A percentile compares a stretch with the other conserved stretches of the same genome.
These are phyloP conservation scores for Parathielavia hyrcaniae DNA, from an alignment of 495 filamentous ascomycete genomes.

Conservation along the genomic window DNA sequence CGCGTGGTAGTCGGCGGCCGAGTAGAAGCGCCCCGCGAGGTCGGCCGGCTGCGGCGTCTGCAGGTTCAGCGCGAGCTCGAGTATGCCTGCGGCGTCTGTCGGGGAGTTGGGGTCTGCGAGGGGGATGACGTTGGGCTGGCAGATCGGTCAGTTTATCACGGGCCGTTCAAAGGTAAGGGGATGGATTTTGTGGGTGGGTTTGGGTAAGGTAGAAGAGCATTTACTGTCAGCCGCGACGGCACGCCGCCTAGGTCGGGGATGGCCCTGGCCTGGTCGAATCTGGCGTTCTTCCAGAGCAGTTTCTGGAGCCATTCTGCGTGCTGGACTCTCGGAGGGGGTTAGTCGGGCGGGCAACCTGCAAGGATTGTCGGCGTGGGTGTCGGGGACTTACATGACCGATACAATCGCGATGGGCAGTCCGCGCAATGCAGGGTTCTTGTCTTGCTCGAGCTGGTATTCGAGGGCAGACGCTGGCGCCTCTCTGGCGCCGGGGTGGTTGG, in stretches of 20 bases:
- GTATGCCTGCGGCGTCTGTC: conserved; percentile 17
- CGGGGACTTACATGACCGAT: conserved; percentile 24
- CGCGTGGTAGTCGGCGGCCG: conserved; percentile 68
- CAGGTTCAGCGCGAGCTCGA: conserved; percentile 35
- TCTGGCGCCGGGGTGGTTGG: conserved; percentile 33
- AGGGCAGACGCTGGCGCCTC: conserved; percentile 27
- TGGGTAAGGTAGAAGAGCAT: too few relatives aligned
- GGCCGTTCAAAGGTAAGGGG: not conserved
- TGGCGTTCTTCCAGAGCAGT: conserved; percentile 62
- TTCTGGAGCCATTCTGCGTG: conserved; percentile 27
- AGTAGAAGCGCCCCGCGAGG: conserved; percentile 52
- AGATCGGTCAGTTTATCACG: not conserved
- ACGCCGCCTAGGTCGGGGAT: conserved; percentile 54
- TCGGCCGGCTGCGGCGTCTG: conserved; percentile 30
- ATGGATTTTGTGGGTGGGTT: conserved; percentile 1
- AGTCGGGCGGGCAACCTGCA: not conserved
- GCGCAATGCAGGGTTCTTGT: conserved; percentile 31
- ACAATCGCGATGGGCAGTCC: conserved; percentile 29
- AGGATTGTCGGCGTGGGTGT: not conserved
- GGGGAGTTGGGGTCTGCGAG: conserved; percentile 31
- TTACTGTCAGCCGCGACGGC: conserved; percentile 53
- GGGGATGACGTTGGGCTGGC: conserved; percentile 72
- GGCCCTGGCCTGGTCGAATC: conserved; percentile 57
- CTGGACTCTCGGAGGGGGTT: conserved; percentile 24
- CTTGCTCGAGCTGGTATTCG: conserved; percentile 20